phyloP scores from a whole-genome alignment of 2,329 filamentous ascomycete genomes.

The Blastomyces silverae region DNA sequence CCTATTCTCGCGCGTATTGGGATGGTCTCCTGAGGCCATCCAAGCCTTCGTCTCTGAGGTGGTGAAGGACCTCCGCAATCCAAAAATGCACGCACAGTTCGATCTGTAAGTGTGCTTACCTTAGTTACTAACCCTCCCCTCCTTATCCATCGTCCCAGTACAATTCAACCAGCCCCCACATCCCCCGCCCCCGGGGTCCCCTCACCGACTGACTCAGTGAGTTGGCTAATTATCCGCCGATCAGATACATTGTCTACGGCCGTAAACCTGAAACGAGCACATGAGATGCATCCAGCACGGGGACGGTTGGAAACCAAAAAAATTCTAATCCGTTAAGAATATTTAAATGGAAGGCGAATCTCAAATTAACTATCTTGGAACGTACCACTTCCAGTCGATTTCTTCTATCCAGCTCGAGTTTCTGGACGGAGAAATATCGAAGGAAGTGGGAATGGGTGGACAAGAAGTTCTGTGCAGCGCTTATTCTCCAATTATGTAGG shows the following conservation, averaged over 20 bases:
- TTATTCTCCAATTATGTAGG: background rate
- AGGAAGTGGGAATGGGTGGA: background rate
- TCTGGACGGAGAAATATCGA: background rate
- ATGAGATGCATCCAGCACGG: background rate
- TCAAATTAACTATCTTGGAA: background rate
- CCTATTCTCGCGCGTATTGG: conserved; percentile 19
- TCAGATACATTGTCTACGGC: conserved; percentile 11
- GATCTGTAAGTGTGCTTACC: conserved; percentile 6
- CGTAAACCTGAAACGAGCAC: conserved; percentile 1
- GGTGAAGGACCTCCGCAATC: conserved; percentile 10
- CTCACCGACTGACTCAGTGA: background rate
- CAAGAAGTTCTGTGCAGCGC: background rate
- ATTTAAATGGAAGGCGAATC: too few species aligned
- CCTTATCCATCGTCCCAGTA: background rate
- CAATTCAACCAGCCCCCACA: background rate
- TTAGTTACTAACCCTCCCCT: background rate
- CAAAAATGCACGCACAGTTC: conserved; percentile 12
- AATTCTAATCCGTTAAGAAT: background rate
- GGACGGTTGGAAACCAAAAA: background rate
- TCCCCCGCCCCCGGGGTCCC: background rate
- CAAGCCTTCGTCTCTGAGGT: conserved; percentile 11
- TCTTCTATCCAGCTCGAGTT: background rate
- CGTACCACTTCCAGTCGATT: background rate
- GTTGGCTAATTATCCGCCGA: background rate
- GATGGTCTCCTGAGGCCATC: conserved; percentile 19